These are phyloP conservation scores for Penicillium nucicola DNA, from an alignment of 495 filamentous ascomycete genomes.

Conservation along the genomic window DNA sequence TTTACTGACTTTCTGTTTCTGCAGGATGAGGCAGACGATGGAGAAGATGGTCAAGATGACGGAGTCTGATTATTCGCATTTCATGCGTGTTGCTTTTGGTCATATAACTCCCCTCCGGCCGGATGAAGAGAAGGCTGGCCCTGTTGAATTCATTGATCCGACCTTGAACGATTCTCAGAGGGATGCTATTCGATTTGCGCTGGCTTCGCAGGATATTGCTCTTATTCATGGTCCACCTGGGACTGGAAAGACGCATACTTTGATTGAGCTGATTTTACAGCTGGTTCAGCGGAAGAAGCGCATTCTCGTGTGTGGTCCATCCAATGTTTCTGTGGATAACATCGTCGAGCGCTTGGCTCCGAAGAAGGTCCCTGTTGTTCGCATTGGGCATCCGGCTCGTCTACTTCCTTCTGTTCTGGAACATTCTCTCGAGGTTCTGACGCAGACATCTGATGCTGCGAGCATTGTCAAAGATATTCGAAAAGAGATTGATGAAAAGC, in stretches of 20 bases:
- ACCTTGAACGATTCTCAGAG: constrained; percentile 87
- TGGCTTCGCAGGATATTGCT: constrained; percentile 78
- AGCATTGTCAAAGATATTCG: constrained; percentile 89
- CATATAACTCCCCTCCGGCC: constrained; percentile 36
- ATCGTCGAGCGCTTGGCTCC: constrained; percentile 91
- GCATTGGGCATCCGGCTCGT: constrained; percentile 89
- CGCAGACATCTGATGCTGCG: constrained; percentile 83
- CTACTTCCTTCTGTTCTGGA: constrained; percentile 83
- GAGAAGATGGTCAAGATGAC: constrained; percentile 68
- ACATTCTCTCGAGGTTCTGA: constrained; percentile 91
- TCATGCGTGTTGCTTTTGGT: constrained; percentile 84
- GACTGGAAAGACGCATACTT: constrained; percentile 95
- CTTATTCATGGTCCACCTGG: constrained; percentile 95
- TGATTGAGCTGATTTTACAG: constrained; percentile 93
- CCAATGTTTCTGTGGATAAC: constrained; percentile 97
- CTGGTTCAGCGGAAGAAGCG: constrained; percentile 67
- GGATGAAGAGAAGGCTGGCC: constrained; percentile 53
- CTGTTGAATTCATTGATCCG: constrained; percentile 72
- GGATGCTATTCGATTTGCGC: constrained; percentile 83
- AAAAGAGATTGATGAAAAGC: constrained; percentile 89
- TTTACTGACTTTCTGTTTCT: constrained; percentile 3
- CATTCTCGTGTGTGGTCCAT: constrained; percentile 89
- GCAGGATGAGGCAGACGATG: constrained; percentile 91
- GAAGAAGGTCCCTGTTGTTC: constrained; percentile 79
- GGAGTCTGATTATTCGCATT: constrained; percentile 64